A percentile compares a stretch with the other conserved stretches of the same genome.
Evolutionary conservation across 805 yeast species (phyloP).

Genomic region (Monosporozyma solicola): DNA sequence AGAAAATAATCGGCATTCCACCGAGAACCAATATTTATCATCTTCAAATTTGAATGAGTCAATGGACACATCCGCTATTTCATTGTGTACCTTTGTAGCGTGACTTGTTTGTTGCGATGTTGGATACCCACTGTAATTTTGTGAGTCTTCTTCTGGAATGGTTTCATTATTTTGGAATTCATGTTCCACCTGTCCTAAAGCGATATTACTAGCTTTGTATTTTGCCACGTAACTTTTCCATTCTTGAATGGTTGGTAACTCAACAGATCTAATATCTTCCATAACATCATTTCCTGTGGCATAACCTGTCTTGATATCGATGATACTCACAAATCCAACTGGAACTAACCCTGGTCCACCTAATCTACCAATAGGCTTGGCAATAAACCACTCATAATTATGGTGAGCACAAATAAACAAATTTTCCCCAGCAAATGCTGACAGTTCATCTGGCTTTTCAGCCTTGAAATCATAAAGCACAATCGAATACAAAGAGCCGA

Average conservation of each 20-base stretch:
- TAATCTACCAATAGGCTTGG: constrained; percentile 86
- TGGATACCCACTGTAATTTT: not conserved
- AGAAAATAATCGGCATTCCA: constrained; percentile 55
- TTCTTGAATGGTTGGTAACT: constrained; percentile 86
- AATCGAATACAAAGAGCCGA: constrained; percentile 63
- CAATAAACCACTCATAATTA: constrained; percentile 95
- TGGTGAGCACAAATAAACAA: constrained; percentile 93
- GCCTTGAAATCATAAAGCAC: constrained; percentile 83
- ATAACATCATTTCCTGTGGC: constrained; percentile 46
- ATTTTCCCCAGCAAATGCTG: constrained; percentile 77
- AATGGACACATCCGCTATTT: constrained; percentile 48
- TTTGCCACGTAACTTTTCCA: constrained; percentile 90
- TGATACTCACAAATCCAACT: constrained; percentile 74
- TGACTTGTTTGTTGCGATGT: not conserved
- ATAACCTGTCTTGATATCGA: constrained; percentile 62
- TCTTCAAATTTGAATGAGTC: constrained; percentile 73
- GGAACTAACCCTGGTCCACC: constrained; percentile 98
- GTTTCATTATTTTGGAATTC: not conserved
- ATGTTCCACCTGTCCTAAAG: constrained; percentile 51
- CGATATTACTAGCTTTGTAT: constrained; percentile 84
- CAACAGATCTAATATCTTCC: constrained; percentile 54
- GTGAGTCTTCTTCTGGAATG: not conserved
- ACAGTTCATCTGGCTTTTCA: constrained; percentile 68
- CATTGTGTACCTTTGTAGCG: constrained; percentile 3
- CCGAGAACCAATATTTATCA: constrained; percentile 83